phyloP scores from a whole-genome alignment of 2,329 filamentous ascomycete species.

The Didymella segeticola region DNA sequence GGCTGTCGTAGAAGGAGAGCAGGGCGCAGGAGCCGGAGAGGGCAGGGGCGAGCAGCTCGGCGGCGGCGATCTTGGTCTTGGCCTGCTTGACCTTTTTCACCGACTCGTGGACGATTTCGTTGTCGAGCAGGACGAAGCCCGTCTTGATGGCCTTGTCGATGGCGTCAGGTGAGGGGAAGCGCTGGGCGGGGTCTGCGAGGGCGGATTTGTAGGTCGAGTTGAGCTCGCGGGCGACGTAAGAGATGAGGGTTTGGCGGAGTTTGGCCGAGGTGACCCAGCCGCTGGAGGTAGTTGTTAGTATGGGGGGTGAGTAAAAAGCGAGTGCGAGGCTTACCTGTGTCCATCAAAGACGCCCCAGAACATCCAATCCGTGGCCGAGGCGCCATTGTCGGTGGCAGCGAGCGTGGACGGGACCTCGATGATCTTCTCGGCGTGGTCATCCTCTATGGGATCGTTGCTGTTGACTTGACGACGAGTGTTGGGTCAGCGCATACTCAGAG shows the following conservation, averaged over 20 bases:
- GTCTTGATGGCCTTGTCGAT: conserved; percentile 92
- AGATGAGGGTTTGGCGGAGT: conserved; percentile 88
- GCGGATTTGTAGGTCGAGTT: conserved; percentile 89
- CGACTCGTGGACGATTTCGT: conserved; percentile 93
- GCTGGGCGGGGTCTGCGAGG: conserved; percentile 61
- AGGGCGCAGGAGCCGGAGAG: conserved; percentile 97
- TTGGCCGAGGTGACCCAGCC: conserved; percentile 99
- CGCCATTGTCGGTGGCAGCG: conserved; percentile 61
- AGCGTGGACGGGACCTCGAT: conserved; percentile 79
- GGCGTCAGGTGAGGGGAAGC: conserved; percentile 76
- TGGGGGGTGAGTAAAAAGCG: neutral
- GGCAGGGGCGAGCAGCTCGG: conserved; percentile 89
- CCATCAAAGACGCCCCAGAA: conserved; percentile 99
- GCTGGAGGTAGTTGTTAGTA: conserved; percentile 53
- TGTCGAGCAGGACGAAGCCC: conserved; percentile 85
- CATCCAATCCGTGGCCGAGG: conserved; percentile 87
- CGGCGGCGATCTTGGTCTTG: conserved; percentile 87
- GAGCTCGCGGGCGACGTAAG: conserved; percentile 88
- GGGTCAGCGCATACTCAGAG: no score
- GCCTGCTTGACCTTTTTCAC: conserved; percentile 90
- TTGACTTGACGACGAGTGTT: no score
- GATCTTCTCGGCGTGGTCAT: conserved; percentile 98
- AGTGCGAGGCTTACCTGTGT: conserved; percentile 69
- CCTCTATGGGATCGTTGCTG: conserved; percentile 98
- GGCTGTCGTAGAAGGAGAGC: conserved; percentile 93